Evolutionary conservation across 768 basidiomycete genomes (phyloP).

Genomic region (Suillus brevipes): DNA sequence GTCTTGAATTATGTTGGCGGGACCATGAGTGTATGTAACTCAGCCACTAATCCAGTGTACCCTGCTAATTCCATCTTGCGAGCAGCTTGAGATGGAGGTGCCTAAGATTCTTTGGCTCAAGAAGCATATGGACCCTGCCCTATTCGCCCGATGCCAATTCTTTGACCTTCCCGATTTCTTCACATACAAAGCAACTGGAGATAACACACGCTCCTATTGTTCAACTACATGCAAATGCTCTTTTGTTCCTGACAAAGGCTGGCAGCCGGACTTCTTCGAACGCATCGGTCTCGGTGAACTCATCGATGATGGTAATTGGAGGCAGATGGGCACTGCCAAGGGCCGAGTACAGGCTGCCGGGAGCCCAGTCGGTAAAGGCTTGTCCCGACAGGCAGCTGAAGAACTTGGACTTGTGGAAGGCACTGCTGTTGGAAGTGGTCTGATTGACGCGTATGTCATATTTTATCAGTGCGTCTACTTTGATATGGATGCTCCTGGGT

Average conservation of each 20-base stretch:
- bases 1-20: conserved; percentile 96
- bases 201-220: conserved; percentile 78
- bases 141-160: conserved; percentile 78
- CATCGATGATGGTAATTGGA: conserved; percentile 61
- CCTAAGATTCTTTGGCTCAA: conserved; percentile 98
- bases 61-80: conserved; percentile 11
- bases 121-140: conserved; percentile 71
- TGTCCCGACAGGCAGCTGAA: conserved; percentile 74
- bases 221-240: conserved; percentile 97
- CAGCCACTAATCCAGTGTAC: conserved; percentile 1
- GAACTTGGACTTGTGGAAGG: conserved; percentile 86
- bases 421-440: conserved; percentile 91
- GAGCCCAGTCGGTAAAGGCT: conserved; percentile 79
- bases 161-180: conserved; percentile 96
- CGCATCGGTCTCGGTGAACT: conserved; percentile 79
- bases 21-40: conserved; percentile 80
- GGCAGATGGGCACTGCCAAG: conserved; percentile 69
- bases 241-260: conserved; percentile 83
- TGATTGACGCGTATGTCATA: conserved; percentile 86
- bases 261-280: conserved; percentile 87
- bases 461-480: neutral
- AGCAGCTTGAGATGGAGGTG: conserved; percentile 95
- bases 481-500: conserved; percentile 9
- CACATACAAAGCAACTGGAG: conserved; percentile 85
- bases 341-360: conserved; percentile 77